Conservation (phyloP, 805 yeast species). For the Komagataella pseudopastoris region DNA sequence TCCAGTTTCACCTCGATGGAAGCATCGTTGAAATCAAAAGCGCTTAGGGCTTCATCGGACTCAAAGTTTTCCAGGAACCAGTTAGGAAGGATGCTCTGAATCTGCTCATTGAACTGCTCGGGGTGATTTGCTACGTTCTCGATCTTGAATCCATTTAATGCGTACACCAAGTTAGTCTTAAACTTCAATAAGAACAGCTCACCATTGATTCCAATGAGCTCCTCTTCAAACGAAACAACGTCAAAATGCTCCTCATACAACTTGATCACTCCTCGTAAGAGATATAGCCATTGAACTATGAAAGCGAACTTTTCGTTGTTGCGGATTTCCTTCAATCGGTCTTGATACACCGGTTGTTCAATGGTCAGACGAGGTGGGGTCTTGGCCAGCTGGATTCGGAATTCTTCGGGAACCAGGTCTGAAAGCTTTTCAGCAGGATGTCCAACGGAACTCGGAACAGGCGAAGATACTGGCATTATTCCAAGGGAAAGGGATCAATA, state of each 20-base stretch:
- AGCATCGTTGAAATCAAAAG: conserved; percentile 23
- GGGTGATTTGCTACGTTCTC: conserved; percentile 8
- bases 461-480: not conserved
- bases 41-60: conserved; percentile 8
- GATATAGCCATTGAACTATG: conserved; percentile 41
- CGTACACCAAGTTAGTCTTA: conserved; percentile 25
- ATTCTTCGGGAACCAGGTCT: conserved; percentile 19
- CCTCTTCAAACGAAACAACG: conserved; percentile 48
- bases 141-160: conserved; percentile 22
- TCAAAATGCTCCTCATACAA: conserved; percentile 40
- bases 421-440: conserved; percentile 20
- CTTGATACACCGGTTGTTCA: conserved; percentile 22
- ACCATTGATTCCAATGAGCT: conserved; percentile 32
- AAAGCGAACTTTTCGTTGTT: conserved; percentile 22
- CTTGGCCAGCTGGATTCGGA: conserved; percentile 19
- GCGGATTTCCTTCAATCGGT: conserved; percentile 18
- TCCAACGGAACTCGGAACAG: not conserved
- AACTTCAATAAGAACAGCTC: conserved; percentile 28
- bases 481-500: not conserved
- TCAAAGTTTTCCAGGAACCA: conserved; percentile 3
- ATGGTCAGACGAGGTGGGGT: conserved; percentile 24
- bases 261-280: conserved; percentile 36
- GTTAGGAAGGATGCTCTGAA: conserved; percentile 7
- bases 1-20: conserved; percentile 34
- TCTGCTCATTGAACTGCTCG: conserved; percentile 15